A percentile compares a stretch with the other conserved stretches of the same genome.
phyloP scores from a whole-genome alignment of 805 yeast species.

The Teunomyces funiuensis region DNA sequence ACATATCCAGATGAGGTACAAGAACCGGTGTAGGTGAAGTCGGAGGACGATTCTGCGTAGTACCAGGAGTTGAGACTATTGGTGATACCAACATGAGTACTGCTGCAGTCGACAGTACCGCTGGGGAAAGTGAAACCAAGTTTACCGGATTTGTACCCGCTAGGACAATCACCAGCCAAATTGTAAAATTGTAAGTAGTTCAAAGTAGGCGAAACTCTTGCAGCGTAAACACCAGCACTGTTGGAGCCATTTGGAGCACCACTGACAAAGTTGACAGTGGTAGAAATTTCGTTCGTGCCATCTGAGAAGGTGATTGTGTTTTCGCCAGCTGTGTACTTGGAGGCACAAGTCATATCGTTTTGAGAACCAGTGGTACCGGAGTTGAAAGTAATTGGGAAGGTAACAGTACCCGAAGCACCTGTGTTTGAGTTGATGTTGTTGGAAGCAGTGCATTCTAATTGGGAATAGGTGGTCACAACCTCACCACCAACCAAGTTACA shows the following conservation, averaged over 20 bases:
- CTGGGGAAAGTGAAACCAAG: slow-evolving; percentile 18
- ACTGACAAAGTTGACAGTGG: slow-evolving; percentile 5
- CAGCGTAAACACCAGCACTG: background rate
- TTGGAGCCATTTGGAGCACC: background rate
- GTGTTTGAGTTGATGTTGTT: slow-evolving; percentile 1
- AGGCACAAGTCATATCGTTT: slow-evolving; percentile 18
- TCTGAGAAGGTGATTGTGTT: slow-evolving; percentile 19
- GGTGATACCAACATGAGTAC: slow-evolving; percentile 20
- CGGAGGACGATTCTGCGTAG: slow-evolving; percentile 11
- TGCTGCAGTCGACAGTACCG: slow-evolving; percentile 20
- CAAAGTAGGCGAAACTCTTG: slow-evolving; percentile 13
- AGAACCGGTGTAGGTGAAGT: slow-evolving; percentile 9
- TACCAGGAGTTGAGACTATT: slow-evolving; percentile 22
- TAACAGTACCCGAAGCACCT: slow-evolving; percentile 8
- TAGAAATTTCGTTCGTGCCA: slow-evolving; percentile 12
- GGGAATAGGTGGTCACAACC: slow-evolving; percentile 7
- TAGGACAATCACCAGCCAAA: slow-evolving; percentile 17
- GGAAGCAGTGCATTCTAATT: slow-evolving; percentile 11
- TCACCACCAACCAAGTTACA: slow-evolving; percentile 18
- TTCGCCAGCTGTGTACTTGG: slow-evolving; percentile 16
- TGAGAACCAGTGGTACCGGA: slow-evolving; percentile 8
- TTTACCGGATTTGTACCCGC: slow-evolving; percentile 21
- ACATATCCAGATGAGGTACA: slow-evolving; percentile 14
- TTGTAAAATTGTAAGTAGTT: slow-evolving; percentile 9
- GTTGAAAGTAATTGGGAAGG: slow-evolving; percentile 24